Conservation (phyloP, 176 grass and related monocot genomes). For the Eremochloa ophiuroides region DNA sequence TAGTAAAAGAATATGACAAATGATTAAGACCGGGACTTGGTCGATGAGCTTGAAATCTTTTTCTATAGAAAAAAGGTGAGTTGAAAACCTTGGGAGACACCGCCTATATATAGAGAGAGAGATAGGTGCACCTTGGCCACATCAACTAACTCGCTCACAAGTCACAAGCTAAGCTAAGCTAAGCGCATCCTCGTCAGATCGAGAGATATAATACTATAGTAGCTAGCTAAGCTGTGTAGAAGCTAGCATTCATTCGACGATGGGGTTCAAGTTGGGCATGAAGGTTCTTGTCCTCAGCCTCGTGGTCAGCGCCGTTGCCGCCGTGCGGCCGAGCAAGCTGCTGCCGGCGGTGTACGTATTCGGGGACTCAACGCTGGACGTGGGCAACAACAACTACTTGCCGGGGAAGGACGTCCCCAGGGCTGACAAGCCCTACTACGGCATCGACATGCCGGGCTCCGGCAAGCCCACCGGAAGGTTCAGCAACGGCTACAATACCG, state of each 20-base stretch:
- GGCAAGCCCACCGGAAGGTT: slow-evolving; percentile 47
- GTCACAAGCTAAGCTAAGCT: too few relatives aligned
- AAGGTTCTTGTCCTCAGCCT: slow-evolving; percentile 15
- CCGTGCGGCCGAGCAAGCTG: background rate
- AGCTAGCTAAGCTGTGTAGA: background rate
- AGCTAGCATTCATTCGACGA: background rate
- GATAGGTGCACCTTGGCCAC: too few relatives aligned
- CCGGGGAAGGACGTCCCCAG: slow-evolving; percentile 6
- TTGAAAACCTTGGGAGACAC: too few relatives aligned
- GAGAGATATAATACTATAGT: background rate
- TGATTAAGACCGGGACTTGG: background rate
- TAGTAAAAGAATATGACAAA: too few relatives aligned
- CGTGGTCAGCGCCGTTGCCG: background rate
- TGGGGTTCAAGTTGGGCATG: background rate
- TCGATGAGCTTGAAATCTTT: background rate
- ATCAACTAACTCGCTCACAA: too few relatives aligned
- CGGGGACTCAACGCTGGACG: slow-evolving; percentile 43
- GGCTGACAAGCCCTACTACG: slow-evolving; percentile 39
- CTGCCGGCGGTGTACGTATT: slow-evolving; percentile 25
- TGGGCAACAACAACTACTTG: slow-evolving; percentile 51
- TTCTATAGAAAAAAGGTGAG: too few relatives aligned
- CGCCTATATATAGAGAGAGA: background rate
- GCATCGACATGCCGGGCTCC: slow-evolving; percentile 36
- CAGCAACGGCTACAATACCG: slow-evolving; percentile 57
- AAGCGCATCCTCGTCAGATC: background rate